These are phyloP conservation scores for Prunus armeniaca DNA, from an alignment of 306 rosid genomes.

Conservation along the genomic window DNA sequence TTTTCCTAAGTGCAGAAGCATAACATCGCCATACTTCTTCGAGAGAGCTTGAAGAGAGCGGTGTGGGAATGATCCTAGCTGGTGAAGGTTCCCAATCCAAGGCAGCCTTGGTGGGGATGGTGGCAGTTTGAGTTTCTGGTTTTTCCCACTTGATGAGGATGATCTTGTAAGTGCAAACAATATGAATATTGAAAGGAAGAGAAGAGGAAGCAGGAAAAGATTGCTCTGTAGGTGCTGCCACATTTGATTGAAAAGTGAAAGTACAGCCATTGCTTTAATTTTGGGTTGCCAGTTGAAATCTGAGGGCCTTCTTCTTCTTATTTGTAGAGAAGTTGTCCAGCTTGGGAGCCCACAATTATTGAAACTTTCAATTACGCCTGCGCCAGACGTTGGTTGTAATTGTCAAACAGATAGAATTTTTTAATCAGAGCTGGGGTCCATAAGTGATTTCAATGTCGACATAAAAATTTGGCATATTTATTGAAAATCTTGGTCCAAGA, in stretches of 20 bases:
- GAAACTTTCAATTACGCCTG: no score
- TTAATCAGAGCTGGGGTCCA: no score
- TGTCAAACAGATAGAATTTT: no score
- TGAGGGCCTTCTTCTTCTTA: no score
- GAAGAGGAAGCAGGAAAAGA: background rate
- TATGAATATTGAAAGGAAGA: background rate
- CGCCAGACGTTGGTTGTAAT: no score
- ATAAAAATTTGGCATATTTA: no score
- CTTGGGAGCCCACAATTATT: no score
- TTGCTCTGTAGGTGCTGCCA: background rate
- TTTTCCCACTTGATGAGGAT: background rate
- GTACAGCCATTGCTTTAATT: constrained; percentile 6
- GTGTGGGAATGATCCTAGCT: constrained; percentile 29
- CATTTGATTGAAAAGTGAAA: background rate
- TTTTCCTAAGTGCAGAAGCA: constrained; percentile 30
- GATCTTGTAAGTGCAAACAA: background rate
- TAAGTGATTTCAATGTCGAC: no score
- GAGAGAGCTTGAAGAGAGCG: constrained; percentile 22
- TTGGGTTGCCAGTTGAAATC: background rate
- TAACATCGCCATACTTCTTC: constrained; percentile 17
- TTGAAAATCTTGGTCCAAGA: no score
- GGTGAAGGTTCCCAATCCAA: constrained; percentile 36
- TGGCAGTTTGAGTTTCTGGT: constrained; percentile 3
- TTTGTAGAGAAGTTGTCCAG: no score
- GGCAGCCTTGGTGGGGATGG: constrained; percentile 36